A percentile compares a stretch with the other conserved stretches of the same genome.
Conservation (phyloP, 2,329 filamentous ascomycete genomes). For the Aspergillus novoparasiticus region DNA sequence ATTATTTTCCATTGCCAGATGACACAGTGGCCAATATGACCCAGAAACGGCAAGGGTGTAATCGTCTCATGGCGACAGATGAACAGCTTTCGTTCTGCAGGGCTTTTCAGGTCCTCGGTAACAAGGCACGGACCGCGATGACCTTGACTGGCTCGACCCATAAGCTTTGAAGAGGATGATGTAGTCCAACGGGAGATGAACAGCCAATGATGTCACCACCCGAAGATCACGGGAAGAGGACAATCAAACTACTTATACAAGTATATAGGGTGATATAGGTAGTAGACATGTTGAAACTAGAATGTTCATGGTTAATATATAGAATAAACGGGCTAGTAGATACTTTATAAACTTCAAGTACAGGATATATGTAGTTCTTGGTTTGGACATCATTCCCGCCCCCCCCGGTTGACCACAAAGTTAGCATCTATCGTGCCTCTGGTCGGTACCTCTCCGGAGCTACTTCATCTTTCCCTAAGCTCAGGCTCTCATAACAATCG, state of each 20-base stretch:
- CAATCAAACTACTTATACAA: background rate
- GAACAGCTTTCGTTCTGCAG: background rate
- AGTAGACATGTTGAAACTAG: background rate
- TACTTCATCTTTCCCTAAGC: slow-evolving; percentile 38
- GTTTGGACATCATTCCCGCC: too few species aligned
- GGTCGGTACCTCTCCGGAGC: slow-evolving; percentile 22
- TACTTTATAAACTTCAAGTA: background rate
- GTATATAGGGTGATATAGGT: too few species aligned
- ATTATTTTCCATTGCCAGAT: background rate
- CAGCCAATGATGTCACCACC: slow-evolving; percentile 7
- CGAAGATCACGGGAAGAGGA: background rate
- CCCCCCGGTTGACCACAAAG: background rate
- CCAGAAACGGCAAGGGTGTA: background rate
- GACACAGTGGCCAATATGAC: background rate
- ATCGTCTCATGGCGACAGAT: background rate
- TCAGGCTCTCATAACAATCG: slow-evolving; percentile 42
- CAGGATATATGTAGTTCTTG: background rate
- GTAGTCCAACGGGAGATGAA: background rate
- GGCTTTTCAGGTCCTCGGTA: background rate
- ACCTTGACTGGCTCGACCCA: background rate
- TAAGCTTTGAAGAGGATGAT: background rate
- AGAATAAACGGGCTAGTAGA: background rate
- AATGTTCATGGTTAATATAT: background rate
- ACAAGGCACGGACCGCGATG: background rate
- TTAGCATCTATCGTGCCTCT: background rate